Percentiles rank a stretch among this genome's conserved stretches.
phyloP scores from a whole-genome alignment of 768 basidiomycete species.

The Albatrellus ellisii region DNA sequence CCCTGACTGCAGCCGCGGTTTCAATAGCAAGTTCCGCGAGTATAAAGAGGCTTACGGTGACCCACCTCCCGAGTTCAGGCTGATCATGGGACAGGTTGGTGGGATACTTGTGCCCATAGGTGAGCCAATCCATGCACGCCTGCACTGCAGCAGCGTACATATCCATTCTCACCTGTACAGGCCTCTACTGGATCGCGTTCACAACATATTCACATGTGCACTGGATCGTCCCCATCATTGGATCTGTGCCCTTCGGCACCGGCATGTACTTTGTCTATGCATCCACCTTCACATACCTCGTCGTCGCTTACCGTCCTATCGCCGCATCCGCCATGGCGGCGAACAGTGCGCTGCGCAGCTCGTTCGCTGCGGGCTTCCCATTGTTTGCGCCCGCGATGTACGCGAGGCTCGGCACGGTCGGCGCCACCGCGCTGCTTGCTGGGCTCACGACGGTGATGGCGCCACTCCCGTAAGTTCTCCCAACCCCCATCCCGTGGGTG shows the following conservation, averaged over 20 bases:
- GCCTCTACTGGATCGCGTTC: conserved; percentile 43
- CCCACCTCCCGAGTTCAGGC: conserved; percentile 53
- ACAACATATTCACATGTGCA: conserved; percentile 34
- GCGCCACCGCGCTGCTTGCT: conserved; percentile 27
- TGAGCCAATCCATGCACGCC: conserved; percentile 18
- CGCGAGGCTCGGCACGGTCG: conserved; percentile 22
- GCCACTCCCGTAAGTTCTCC: conserved; percentile 38
- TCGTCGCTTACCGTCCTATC: conserved; percentile 35
- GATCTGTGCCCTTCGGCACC: conserved; percentile 34
- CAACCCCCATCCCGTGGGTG: too few species aligned
- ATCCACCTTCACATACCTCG: conserved; percentile 48
- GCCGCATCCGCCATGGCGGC: conserved; percentile 54
- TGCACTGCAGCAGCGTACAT: not conserved
- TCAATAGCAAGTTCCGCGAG: conserved; percentile 24
- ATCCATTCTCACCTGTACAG: conserved; percentile 9
- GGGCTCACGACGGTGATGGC: conserved; percentile 25
- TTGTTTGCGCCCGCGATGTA: conserved; percentile 28
- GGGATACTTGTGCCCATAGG: conserved; percentile 50
- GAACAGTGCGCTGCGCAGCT: conserved; percentile 36
- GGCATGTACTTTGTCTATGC: conserved; percentile 57
- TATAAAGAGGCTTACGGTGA: conserved; percentile 25
- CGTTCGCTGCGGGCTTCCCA: conserved; percentile 29
- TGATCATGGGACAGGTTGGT: conserved; percentile 56
- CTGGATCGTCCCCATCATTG: conserved; percentile 35
- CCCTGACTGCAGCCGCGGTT: not conserved